Evolutionary conservation across 2,329 filamentous ascomycete species (phyloP).

Genomic region (Monilinia polystroma): DNA sequence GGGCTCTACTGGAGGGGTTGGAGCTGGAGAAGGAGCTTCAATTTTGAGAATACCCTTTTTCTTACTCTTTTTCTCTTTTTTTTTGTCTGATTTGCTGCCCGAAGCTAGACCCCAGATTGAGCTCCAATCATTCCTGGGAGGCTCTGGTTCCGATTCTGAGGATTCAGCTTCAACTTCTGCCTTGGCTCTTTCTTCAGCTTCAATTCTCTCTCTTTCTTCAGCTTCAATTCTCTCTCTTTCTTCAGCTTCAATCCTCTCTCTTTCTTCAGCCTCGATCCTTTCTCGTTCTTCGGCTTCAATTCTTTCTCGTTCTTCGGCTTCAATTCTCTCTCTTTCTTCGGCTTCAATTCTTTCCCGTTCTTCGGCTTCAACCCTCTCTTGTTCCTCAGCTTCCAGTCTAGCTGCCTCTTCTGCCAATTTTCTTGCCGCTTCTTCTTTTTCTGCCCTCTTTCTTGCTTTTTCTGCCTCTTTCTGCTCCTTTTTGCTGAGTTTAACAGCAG

Average conservation of each 20-base stretch:
- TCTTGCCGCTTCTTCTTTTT: slow-evolving; percentile 50
- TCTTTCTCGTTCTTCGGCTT: background rate
- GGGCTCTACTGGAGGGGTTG: slow-evolving; percentile 49
- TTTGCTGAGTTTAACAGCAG: slow-evolving; percentile 45
- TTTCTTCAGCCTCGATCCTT: slow-evolving; percentile 32
- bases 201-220: background rate
- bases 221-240: background rate
- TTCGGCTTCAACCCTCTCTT: slow-evolving; percentile 31
- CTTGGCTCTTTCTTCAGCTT: slow-evolving; percentile 36
- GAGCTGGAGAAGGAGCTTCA: slow-evolving; percentile 49
- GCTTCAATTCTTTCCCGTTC: background rate
- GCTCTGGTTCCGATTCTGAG: slow-evolving; percentile 24
- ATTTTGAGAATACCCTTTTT: slow-evolving; percentile 40
- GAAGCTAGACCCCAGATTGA: slow-evolving; percentile 42
- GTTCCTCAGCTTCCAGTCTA: slow-evolving; percentile 39
- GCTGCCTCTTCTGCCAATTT: slow-evolving; percentile 40
- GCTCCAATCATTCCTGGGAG: slow-evolving; percentile 20
- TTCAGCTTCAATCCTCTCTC: background rate
- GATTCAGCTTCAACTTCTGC: slow-evolving; percentile 9
- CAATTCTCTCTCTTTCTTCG: background rate
- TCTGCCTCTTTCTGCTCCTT: slow-evolving; percentile 52
- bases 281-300: slow-evolving; percentile 23
- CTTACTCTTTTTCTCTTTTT: slow-evolving; percentile 42
- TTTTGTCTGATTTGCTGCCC: slow-evolving; percentile 43
- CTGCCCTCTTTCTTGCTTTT: slow-evolving; percentile 49